Percentiles rank a stretch among this genome's conserved stretches.
These are phyloP conservation scores for Panaeolus cyanescens DNA, from an alignment of 768 basidiomycete genomes.

Conservation along the genomic window DNA sequence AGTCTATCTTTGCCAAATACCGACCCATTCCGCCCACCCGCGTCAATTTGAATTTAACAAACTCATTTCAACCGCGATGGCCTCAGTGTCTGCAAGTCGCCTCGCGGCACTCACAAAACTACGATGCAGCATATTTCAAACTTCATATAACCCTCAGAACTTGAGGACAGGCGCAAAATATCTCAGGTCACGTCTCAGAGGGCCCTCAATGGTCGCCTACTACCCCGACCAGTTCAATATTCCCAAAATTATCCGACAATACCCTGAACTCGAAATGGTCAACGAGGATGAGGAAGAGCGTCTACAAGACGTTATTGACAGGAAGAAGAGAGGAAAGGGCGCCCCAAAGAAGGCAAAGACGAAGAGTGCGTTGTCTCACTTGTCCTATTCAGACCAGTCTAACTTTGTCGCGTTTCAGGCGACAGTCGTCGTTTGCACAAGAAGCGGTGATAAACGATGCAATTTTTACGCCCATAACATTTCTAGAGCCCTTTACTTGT, in stretches of 20 bases:
- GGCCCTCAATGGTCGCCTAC: constrained; percentile 85
- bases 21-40: neutral
- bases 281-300: constrained; percentile 71
- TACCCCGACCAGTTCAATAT: constrained; percentile 70
- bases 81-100: constrained; percentile 47
- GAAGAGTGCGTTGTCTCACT: constrained; percentile 46
- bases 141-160: constrained; percentile 82
- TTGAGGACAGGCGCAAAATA: constrained; percentile 91
- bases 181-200: constrained; percentile 77
- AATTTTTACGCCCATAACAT: neutral
- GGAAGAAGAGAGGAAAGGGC: constrained; percentile 79
- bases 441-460: constrained; percentile 19
- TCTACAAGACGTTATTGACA: constrained; percentile 65
- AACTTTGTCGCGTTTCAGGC: constrained; percentile 11
- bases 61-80: constrained; percentile 22
- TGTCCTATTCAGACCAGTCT: neutral
- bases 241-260: constrained; percentile 46
- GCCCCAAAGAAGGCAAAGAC: constrained; percentile 79
- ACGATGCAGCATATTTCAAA: constrained; percentile 80
- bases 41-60: neutral
- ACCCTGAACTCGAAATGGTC: constrained; percentile 60
- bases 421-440: constrained; percentile 30
- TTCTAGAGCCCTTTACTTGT: neutral
- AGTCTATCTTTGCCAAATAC: neutral
- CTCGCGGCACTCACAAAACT: constrained; percentile 63